Evolutionary conservation across 257 asterid species (phyloP), one percentile per base, ranked within the genome.

Genomic region (Salvia hispanica): DNA sequence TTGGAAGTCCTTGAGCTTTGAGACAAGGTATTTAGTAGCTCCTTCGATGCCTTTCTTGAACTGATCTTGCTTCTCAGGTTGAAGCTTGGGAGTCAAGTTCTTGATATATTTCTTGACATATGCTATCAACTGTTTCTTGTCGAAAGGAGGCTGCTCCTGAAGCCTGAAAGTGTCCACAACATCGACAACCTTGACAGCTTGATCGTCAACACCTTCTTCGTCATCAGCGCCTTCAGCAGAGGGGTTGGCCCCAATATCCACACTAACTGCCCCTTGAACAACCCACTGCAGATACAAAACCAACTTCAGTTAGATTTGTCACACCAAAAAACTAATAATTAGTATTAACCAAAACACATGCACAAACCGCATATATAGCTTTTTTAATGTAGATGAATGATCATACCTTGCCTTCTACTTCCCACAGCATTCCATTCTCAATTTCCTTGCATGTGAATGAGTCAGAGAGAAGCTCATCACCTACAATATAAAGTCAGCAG

Each of bases 221-320:
- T 76, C 89, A 0, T 69, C 91, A 0, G 64, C 86, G n/a, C 89
- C 91, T 74, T 87, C 95, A 0, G 95, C 86, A 4, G 89, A 88
- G 28, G 95, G 92, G 62, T 88, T 88, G 4, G 90, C 95, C 33
- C 95, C 90, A 56, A 83, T 85, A 51, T 88, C 77, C 7, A 85
- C 87, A 64, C 77, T 61, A 28, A 82, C 58, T 2, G 92, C 85
- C 4, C 92, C 95, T 69, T 78, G 76, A 46, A 80, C 83, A 2
- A 83, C 89, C 89, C 95, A 87, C 95, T 86, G 39, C 36, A 40
- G 9, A 51, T 8, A 59, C 2, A 0, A 12, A 31, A 9, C 14
- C 3, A 54, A 31, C 16, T 13, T 0, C n/a, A 3, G 3, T 53
- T 53, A 53, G 37, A 9, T 12, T 21, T 18, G 7, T 9, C 9